These are phyloP conservation scores for Annulohypoxylon truncatum DNA, from an alignment of 2,329 filamentous ascomycete genomes.

Conservation along the genomic window DNA sequence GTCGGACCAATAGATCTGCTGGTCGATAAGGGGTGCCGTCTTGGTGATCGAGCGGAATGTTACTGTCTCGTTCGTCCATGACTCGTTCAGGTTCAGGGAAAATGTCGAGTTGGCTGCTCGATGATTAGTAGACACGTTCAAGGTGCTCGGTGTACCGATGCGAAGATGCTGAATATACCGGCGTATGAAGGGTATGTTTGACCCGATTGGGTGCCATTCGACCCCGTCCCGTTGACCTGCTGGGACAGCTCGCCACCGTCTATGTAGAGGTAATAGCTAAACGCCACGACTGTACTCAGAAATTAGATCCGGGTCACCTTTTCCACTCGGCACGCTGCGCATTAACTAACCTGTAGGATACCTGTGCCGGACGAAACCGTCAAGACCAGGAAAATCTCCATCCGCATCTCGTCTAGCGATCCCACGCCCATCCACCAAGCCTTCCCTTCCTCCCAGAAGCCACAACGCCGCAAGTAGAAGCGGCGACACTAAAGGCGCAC, in stretches of 20 bases:
- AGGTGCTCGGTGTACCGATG: neutral
- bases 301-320: constrained; percentile 18
- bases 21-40: constrained; percentile 46
- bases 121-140: constrained; percentile 19
- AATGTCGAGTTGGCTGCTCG: constrained; percentile 50
- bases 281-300: constrained; percentile 43
- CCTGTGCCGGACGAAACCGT: constrained; percentile 43
- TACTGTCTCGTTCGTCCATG: constrained; percentile 53
- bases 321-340: neutral
- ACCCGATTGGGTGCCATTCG: constrained; percentile 33
- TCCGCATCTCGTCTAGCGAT: constrained; percentile 38
- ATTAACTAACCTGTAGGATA: constrained; percentile 40
- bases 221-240: constrained; percentile 42
- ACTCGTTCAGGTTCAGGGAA: constrained; percentile 50
- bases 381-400: constrained; percentile 37
- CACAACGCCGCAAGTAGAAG: constrained; percentile 45
- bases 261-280: constrained; percentile 54
- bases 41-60: constrained; percentile 48
- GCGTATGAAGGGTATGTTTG: constrained; percentile 39
- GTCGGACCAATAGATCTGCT: constrained; percentile 52
- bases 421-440: constrained; percentile 33
- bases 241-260: constrained; percentile 53
- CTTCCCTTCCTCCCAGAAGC: constrained; percentile 36
- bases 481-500: constrained; percentile 40
- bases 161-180: constrained; percentile 32